Conservation (phyloP, 495 filamentous ascomycete species). For the Penicillium soppii region DNA sequence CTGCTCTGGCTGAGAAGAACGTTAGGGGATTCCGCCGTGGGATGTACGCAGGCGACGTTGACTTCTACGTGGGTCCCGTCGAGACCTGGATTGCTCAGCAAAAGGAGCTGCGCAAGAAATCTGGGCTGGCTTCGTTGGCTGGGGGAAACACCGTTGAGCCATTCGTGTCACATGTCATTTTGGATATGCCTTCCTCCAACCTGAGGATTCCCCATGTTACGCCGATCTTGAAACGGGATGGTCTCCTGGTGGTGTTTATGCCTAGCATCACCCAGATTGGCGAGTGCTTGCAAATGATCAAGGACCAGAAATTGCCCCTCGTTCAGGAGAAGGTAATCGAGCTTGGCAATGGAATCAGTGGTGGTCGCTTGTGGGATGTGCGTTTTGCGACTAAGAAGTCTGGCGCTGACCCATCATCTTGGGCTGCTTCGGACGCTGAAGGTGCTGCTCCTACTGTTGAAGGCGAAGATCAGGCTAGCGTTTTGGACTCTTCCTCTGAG, state of each 20-base stretch:
- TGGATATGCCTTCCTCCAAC: constrained; percentile 67
- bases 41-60: constrained; percentile 63
- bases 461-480: constrained; percentile 9
- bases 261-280: constrained; percentile 77
- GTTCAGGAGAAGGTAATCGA: constrained; percentile 64
- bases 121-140: constrained; percentile 15
- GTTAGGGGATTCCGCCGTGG: constrained; percentile 66
- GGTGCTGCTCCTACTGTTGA: constrained; percentile 5
- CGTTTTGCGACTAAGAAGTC: constrained; percentile 50
- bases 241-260: constrained; percentile 65
- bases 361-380: constrained; percentile 66
- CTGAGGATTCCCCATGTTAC: constrained; percentile 56
- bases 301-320: constrained; percentile 50
- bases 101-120: constrained; percentile 31
- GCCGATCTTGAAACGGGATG: constrained; percentile 58
- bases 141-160: constrained; percentile 31
- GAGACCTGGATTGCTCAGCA: constrained; percentile 59
- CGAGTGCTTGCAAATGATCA: constrained; percentile 55
- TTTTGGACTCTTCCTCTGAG: constrained; percentile 2
- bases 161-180: constrained; percentile 65
- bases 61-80: constrained; percentile 69
- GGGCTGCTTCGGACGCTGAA: constrained; percentile 21
- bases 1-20: constrained; percentile 56
- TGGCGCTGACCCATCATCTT: constrained; percentile 40
- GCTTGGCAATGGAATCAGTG: constrained; percentile 55